Evolutionary conservation across 306 rosid species (phyloP).

Genomic region (Acacia confusa): DNA sequence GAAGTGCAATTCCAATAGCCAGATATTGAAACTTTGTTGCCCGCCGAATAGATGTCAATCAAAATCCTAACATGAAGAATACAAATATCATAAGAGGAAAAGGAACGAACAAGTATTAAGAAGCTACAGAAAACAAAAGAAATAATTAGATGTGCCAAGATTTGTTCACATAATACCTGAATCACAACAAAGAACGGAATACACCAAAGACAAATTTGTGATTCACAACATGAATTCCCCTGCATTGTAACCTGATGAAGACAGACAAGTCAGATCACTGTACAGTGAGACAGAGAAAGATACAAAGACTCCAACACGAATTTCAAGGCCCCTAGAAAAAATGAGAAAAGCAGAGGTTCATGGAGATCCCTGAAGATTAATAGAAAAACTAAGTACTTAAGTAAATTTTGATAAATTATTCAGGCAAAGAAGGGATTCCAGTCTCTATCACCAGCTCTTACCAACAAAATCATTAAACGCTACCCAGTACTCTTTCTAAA

Average conservation of each 20-base stretch:
- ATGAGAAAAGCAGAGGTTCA: neutral
- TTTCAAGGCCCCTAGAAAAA: conserved; percentile 62
- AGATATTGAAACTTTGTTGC: conserved; percentile 34
- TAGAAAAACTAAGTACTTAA: neutral
- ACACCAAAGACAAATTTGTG: conserved; percentile 31
- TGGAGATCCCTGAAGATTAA: neutral
- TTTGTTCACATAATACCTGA: conserved; percentile 51
- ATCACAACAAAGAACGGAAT: neutral
- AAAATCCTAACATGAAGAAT: conserved; percentile 43
- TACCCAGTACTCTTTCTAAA: neutral
- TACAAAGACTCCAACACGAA: neutral
- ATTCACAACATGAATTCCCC: conserved; percentile 10
- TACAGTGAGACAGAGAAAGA: conserved; percentile 19
- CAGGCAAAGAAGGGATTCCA: neutral
- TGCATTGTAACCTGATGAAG: neutral
- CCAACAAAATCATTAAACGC: neutral
- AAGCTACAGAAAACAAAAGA: neutral
- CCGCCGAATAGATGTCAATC: conserved; percentile 42
- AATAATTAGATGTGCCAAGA: neutral
- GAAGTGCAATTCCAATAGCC: conserved; percentile 19
- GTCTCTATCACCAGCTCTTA: neutral
- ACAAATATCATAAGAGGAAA: conserved; percentile 13
- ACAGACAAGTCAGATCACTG: conserved; percentile 8
- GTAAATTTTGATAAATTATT: neutral
- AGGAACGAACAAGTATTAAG: neutral